These are phyloP conservation scores for Brassica balearica DNA, from an alignment of 441 rosid genomes.

Conservation along the genomic window DNA sequence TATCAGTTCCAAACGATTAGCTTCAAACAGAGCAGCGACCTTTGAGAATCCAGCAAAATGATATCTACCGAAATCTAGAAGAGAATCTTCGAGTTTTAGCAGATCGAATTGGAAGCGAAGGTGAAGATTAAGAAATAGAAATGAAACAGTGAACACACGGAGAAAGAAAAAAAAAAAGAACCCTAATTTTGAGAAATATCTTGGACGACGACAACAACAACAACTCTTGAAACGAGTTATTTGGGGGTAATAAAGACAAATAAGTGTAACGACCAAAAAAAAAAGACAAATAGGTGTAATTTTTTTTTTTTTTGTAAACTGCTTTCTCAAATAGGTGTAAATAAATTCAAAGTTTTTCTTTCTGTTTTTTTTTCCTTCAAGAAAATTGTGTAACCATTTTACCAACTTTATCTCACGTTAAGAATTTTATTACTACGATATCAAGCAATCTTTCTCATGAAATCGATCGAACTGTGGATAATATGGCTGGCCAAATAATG, in stretches of 20 bases:
- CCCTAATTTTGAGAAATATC: not conserved
- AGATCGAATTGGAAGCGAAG: not conserved
- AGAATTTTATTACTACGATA: not conserved
- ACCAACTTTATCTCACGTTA: not conserved
- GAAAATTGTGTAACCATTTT: not conserved
- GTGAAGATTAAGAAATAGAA: not conserved
- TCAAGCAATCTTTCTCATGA: not conserved
- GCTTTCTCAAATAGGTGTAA: too few species aligned
- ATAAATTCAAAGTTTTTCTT: not conserved
- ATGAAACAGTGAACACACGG: not conserved
- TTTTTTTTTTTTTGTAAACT: too few species aligned
- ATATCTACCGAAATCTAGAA: constrained; percentile 6
- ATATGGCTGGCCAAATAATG: too few species aligned
- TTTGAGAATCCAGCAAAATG: constrained; percentile 6
- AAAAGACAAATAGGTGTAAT: too few species aligned
- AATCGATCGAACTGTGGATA: too few species aligned
- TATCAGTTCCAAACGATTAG: not conserved
- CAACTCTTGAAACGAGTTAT: not conserved
- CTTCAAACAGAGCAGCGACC: constrained; percentile 3
- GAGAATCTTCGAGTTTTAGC: not conserved
- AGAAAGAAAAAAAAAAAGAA: not conserved
- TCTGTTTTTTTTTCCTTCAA: not conserved
- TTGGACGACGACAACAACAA: not conserved
- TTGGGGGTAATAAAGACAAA: not conserved
- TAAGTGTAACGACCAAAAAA: not conserved